phyloP scores from a whole-genome alignment of 2,329 filamentous ascomycete species.

The Scytalidium sp. region DNA sequence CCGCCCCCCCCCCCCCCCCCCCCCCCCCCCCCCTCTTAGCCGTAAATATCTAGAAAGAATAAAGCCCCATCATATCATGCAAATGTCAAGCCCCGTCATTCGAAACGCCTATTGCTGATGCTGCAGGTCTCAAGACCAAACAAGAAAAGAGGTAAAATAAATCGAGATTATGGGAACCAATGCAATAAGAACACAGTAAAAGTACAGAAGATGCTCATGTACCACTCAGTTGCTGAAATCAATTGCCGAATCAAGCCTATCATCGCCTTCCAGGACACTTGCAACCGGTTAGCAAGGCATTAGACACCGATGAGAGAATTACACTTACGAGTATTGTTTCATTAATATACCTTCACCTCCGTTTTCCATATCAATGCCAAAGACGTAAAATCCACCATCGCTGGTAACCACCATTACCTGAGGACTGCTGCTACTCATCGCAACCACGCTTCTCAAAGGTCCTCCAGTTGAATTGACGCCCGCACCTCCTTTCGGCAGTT shows the following conservation, averaged over 20 bases:
- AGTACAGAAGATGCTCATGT: conserved; percentile 1
- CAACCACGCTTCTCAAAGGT: conserved; percentile 85
- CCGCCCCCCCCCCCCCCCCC: too few species aligned
- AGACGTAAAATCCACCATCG: conserved; percentile 92
- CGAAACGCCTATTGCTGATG: conserved; percentile 14
- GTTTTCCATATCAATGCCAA: conserved; percentile 90
- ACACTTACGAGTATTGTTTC: conserved; percentile 86
- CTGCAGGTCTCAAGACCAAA: conserved; percentile 1
- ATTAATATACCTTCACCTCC: conserved; percentile 90
- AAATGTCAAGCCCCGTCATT: background rate
- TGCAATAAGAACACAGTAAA: background rate
- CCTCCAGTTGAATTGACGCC: conserved; percentile 33
- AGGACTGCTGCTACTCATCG: conserved; percentile 90
- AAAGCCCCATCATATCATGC: too few species aligned
- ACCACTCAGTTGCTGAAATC: conserved; percentile 21
- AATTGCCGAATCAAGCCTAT: conserved; percentile 26
- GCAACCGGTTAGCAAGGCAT: background rate
- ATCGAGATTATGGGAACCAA: background rate
- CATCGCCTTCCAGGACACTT: conserved; percentile 29
- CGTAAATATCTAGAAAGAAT: too few species aligned
- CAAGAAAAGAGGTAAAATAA: conserved; percentile 3
- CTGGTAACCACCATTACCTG: conserved; percentile 98
- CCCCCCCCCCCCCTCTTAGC: too few species aligned
- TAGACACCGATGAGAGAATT: background rate
- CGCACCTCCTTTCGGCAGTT: conserved; percentile 66